Conservation (phyloP, 148 eudicot species). For the Beta vulgaris region DNA sequence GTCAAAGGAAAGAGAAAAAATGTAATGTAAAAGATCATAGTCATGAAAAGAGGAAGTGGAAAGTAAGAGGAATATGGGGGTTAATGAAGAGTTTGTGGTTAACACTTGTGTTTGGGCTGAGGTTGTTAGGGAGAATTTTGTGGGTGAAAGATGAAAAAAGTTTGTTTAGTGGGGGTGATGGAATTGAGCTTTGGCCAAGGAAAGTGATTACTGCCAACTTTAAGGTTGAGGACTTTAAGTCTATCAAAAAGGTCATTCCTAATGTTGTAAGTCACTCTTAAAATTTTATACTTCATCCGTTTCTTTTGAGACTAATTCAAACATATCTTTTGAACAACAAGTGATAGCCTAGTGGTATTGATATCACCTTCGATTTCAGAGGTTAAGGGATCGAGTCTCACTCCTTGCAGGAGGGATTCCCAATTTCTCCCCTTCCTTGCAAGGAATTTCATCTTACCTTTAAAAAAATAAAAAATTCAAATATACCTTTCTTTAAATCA, state of each 20-base stretch:
- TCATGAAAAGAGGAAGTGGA: constrained; percentile 20
- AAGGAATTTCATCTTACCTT: too few relatives aligned
- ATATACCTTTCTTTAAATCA: too few relatives aligned
- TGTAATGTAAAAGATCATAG: constrained; percentile 18
- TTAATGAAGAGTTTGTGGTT: constrained; percentile 41
- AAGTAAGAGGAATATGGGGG: constrained; percentile 27
- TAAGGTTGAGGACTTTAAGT: constrained; percentile 58
- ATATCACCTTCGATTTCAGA: too few relatives aligned
- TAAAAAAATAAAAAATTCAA: too few relatives aligned
- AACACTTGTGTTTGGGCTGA: constrained; percentile 39
- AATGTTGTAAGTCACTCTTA: constrained; percentile 42
- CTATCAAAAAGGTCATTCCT: constrained; percentile 46
- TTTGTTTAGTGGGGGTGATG: constrained; percentile 66
- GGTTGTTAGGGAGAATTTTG: constrained; percentile 40
- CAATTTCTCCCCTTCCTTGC: too few relatives aligned
- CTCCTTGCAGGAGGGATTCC: too few relatives aligned
- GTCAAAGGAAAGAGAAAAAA: neutral
- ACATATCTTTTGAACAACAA: too few relatives aligned
- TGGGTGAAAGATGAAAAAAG: constrained; percentile 56
- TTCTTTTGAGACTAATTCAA: too few relatives aligned
- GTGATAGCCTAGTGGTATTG: too few relatives aligned
- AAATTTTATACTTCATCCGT: too few relatives aligned
- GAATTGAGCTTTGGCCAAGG: constrained; percentile 84
- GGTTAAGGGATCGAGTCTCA: too few relatives aligned
- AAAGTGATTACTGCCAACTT: constrained; percentile 59